These are phyloP conservation scores for Crotalaria pallida DNA, from an alignment of 306 rosid species.

Conservation along the genomic window DNA sequence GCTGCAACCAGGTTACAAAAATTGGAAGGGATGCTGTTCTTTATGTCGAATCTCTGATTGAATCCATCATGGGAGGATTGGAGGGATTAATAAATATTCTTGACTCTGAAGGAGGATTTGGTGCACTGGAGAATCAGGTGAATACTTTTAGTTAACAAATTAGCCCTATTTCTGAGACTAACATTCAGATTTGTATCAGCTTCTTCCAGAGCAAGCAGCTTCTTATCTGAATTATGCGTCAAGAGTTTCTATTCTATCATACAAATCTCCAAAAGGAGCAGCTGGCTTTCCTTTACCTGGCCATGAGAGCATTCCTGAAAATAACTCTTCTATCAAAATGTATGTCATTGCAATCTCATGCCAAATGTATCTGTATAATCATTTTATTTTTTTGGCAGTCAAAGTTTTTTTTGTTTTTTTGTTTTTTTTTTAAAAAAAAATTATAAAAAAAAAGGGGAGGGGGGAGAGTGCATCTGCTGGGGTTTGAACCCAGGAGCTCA, in stretches of 20 bases:
- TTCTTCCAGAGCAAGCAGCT: conserved; percentile 97
- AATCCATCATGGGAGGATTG: conserved; percentile 98
- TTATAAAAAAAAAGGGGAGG: too few relatives aligned
- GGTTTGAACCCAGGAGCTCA: too few relatives aligned
- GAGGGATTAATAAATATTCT: conserved; percentile 96
- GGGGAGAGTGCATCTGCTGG: too few relatives aligned
- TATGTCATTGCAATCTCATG: conserved; percentile 31
- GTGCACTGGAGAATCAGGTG: conserved; percentile 95
- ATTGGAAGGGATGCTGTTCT: conserved; percentile 98
- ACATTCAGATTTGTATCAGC: conserved; percentile 54
- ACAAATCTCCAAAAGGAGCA: conserved; percentile 81
- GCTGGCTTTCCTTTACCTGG: conserved; percentile 85
- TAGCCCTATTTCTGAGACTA: conserved; percentile 28
- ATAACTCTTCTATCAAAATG: conserved; percentile 86
- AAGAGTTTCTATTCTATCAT: conserved; percentile 61
- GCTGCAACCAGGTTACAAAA: conserved; percentile 76
- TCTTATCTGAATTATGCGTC: conserved; percentile 80
- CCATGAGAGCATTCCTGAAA: conserved; percentile 96
- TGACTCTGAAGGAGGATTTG: conserved; percentile 99
- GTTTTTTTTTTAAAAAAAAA: too few relatives aligned
- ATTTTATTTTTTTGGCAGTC: too few relatives aligned
- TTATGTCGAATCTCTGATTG: conserved; percentile 95
- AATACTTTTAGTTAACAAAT: conserved; percentile 19
- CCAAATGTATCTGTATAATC: conserved; percentile 6
- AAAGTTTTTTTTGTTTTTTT: too few relatives aligned